phyloP scores from a whole-genome alignment of 179 eudicot species.

The Spinacia oleracea region DNA sequence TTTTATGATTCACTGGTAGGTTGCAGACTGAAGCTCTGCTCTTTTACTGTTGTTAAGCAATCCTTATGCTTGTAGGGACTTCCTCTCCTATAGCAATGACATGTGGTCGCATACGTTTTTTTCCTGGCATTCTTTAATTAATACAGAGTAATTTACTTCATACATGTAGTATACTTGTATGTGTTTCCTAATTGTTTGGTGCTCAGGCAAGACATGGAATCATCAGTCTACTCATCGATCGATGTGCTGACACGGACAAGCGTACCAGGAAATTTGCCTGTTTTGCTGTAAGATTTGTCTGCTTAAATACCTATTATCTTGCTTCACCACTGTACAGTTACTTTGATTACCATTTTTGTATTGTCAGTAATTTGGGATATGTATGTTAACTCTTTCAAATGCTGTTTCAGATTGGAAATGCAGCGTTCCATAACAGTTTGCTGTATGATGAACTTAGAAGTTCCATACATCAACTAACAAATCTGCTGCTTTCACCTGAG shows the following conservation, averaged over 20 bases:
- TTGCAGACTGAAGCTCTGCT: background rate
- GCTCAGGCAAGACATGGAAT: slow-evolving; percentile 68
- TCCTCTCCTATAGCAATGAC: background rate
- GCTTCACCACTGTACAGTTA: background rate
- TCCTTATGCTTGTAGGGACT: background rate
- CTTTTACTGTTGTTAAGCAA: background rate
- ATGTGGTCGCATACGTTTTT: background rate
- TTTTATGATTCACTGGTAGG: slow-evolving; percentile 79
- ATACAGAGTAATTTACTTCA: background rate
- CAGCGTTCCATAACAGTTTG: slow-evolving; percentile 84
- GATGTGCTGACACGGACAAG: slow-evolving; percentile 84
- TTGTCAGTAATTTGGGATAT: background rate
- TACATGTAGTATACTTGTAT: background rate
- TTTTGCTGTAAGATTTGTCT: slow-evolving; percentile 75
- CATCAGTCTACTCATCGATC: slow-evolving; percentile 70
- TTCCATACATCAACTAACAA: slow-evolving; percentile 81
- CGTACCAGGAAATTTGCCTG: slow-evolving; percentile 96
- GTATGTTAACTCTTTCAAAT: background rate
- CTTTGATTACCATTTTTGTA: background rate
- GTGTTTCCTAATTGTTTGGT: background rate
- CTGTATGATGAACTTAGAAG: slow-evolving; percentile 82
- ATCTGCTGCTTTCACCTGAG: slow-evolving; percentile 67
- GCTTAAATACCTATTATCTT: background rate
- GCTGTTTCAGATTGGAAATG: slow-evolving; percentile 76
- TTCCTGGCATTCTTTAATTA: background rate